Base-by-base conservation (phyloP, 2,329 filamentous ascomycete genomes). In the Aspergillus calidoustus region DNA sequence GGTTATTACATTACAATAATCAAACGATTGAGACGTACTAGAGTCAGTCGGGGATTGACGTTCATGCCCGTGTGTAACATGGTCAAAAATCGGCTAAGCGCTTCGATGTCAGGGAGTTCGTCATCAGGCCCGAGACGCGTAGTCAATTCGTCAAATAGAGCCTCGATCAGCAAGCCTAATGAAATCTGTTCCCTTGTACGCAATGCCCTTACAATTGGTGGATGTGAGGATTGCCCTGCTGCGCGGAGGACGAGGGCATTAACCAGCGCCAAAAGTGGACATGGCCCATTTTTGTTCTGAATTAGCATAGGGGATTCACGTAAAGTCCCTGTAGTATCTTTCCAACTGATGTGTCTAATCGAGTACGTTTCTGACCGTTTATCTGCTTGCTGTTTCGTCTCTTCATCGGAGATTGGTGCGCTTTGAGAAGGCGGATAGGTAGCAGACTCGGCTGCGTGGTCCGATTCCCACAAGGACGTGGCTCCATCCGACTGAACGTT, bases 21-120 rank as follows among this genome's bases (percentile, higher is more conserved):
- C 6, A 28, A 28, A 28, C 25, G 19, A 41, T 49, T 4, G 28
- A 52, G 47, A 54, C 66, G 62, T 70, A 76, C 83, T 2, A 91
- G 84, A 7, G 96, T 84, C 66, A 97, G 95, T 22, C 91, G 87
- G 2, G 95, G 95, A 67, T 99, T 99, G 60, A 98, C 94, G 71
- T 98, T 99, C 91, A 99, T 97, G 43, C 95, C 95, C 0, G 93
- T 98, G 69, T 97, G 92, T 2, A 99, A 81, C 49, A 92, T 91
- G 60, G 95, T 87, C 2, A 99, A 81, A 72, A 99, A 99, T 7
- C 85, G 84, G 74, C 97, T 96, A 1, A 99, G 82, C 62, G 97
- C 93, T 41, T 89, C 86, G 9, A 98, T 90, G 73, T 98, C 95
- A 0, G 94, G 94, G 25, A 98, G 79, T 17, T 87, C 82, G 38